These are phyloP conservation scores for Candida tropicalis DNA, from an alignment of 1,139 yeast genomes.

Conservation along the genomic window DNA sequence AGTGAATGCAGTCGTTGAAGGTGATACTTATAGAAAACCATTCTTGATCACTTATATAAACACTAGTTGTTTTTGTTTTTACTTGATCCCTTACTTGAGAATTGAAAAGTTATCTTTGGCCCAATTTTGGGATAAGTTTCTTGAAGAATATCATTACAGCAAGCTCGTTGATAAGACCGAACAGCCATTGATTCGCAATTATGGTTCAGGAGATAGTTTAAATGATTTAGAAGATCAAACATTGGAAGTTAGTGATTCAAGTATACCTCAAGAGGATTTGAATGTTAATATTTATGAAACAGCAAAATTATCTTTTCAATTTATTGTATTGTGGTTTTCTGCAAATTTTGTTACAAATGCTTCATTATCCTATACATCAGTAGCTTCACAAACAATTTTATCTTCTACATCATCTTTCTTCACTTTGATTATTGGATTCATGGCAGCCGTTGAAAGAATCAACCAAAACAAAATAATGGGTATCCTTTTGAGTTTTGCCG, in stretches of 20 bases:
- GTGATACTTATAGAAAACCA: conserved; percentile 80
- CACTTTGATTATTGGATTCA: conserved; percentile 80
- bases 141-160: conserved; percentile 23
- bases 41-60: conserved; percentile 89
- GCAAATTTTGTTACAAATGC: conserved; percentile 91
- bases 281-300: conserved; percentile 49
- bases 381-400: conserved; percentile 88
- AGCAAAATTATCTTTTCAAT: conserved; percentile 68
- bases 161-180: conserved; percentile 14
- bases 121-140: conserved; percentile 26
- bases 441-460: conserved; percentile 70
- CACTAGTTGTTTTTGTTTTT: conserved; percentile 80
- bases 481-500: conserved; percentile 69
- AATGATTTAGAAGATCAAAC: conserved; percentile 7
- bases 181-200: conserved; percentile 16
- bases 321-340: conserved; percentile 84
- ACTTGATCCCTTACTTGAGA: conserved; percentile 64
- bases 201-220: conserved; percentile 22
- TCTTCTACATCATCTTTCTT: conserved; percentile 92
- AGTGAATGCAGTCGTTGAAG: conserved; percentile 71
- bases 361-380: conserved; percentile 83
- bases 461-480: conserved; percentile 68
- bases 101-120: conserved; percentile 22
- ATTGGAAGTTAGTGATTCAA: conserved; percentile 13
- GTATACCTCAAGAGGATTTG: conserved; percentile 17